These are phyloP conservation scores for Delphinella strobiligena DNA, from an alignment of 2,329 filamentous ascomycete genomes.

Conservation along the genomic window DNA sequence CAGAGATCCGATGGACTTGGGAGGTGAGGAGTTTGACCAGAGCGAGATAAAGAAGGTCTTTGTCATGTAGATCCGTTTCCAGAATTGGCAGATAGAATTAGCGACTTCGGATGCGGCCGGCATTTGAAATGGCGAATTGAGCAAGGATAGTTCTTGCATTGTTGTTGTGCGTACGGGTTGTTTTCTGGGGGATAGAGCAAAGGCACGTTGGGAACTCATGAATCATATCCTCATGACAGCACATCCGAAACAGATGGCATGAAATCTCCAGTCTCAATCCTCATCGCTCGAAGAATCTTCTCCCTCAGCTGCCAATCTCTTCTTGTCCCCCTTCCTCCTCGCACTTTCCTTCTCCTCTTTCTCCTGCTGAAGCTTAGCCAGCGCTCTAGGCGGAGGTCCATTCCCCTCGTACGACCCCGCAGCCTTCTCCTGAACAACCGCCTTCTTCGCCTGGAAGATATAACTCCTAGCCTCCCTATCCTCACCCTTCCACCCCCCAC, in stretches of 20 bases:
- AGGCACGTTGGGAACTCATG: no score
- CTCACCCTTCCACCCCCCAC: constrained; percentile 37
- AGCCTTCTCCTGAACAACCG: constrained; percentile 13
- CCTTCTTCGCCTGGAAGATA: constrained; percentile 30
- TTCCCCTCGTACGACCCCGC: no score
- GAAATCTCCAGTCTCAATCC: neutral
- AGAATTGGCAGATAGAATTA: no score
- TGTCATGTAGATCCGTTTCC: constrained; percentile 61
- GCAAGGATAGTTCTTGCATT: no score
- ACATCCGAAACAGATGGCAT: no score
- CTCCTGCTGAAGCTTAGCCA: neutral
- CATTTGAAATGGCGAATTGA: no score
- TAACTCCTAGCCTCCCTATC: constrained; percentile 34
- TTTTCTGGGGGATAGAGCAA: no score
- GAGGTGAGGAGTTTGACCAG: constrained; percentile 50
- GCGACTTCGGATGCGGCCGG: no score
- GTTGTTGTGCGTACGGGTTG: no score
- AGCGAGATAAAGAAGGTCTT: constrained; percentile 73
- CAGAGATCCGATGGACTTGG: constrained; percentile 60
- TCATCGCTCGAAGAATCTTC: neutral
- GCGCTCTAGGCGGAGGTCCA: no score
- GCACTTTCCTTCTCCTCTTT: constrained; percentile 5
- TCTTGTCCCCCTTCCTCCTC: constrained; percentile 6
- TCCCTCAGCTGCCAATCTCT: no score
- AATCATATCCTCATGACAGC: no score